Evolutionary conservation across 495 filamentous ascomycete genomes (phyloP), one percentile per base, ranked within the genome.

Genomic region (Terfezia boudieri): DNA sequence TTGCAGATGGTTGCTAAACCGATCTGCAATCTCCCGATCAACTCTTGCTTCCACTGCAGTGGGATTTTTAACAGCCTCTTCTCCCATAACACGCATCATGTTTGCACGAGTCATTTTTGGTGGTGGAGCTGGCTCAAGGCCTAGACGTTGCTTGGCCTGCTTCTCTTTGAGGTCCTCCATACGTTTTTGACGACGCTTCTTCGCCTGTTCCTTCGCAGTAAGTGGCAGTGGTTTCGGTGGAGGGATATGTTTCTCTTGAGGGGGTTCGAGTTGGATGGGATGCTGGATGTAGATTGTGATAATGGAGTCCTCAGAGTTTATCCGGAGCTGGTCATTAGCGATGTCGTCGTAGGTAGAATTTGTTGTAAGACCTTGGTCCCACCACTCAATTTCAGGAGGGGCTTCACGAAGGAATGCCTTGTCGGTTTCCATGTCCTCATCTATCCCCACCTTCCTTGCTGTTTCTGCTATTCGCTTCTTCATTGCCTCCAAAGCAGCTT

Each of bases 71-170:
- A 99, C 88, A 3, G 90, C 90, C 66, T 94, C 83, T 63, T 96
- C 86, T 48, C 90, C 90, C n/a, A 96, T 71, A 4, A 99, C 90
- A 50, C 87, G 81, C 90, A 98, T 95, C 54, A 98, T 73, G 64
- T 98, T 98, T 51, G 78, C 80, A 66, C 89, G 90, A 69, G 93
- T 95, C 59, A 95, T 82, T 66, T 95, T 95, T 9, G 90, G 89
- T 23, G 89, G 81, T 8, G 86, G 84, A 7, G 92, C 84, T 2
- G 85, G 84, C 55, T 85, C 80, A 8, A 98, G 78, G 51, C 90
- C 90, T 4, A 98, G 73, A 41, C 88, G 73, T 55, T 94, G 86
- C 73, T 96, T 95, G 53, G 88, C 87, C 68, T 98, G 90, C 57
- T 87, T 80, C 69, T 96, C 90, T 66, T 96, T 95, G 55, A 92